Evolutionary conservation across 2,329 filamentous ascomycete genomes (phyloP).

Genomic region (Nemania abortiva): DNA sequence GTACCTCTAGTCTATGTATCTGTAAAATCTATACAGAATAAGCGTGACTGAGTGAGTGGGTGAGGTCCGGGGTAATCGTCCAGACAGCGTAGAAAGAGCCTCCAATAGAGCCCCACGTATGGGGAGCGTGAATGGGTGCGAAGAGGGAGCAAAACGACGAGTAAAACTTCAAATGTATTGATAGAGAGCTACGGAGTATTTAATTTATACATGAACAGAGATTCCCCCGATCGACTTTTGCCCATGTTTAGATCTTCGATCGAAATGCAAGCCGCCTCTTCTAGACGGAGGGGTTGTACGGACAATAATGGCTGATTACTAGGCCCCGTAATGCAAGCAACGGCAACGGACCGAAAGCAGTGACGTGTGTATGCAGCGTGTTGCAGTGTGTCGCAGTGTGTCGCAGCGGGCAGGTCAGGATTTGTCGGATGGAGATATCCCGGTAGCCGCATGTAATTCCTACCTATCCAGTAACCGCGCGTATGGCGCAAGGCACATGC

Average conservation of each 20-base stretch:
- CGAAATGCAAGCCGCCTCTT: constrained; percentile 8
- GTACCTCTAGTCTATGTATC: background rate
- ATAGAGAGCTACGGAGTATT: background rate
- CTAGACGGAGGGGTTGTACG: background rate
- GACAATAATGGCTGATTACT: constrained; percentile 23
- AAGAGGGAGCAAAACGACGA: background rate
- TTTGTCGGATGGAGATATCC: constrained; percentile 32
- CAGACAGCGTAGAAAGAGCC: background rate
- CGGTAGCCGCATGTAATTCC: constrained; percentile 27
- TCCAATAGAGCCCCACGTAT: background rate
- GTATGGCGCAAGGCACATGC: constrained; percentile 1
- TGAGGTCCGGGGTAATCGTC: background rate
- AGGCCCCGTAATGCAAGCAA: constrained; percentile 6
- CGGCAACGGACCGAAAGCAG: constrained; percentile 38
- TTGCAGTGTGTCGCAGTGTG: background rate
- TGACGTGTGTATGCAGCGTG: constrained; percentile 38
- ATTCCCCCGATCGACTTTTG: background rate
- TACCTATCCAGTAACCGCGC: constrained; percentile 2
- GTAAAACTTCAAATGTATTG: background rate
- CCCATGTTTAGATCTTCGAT: background rate
- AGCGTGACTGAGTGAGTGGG: background rate
- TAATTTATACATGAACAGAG: constrained; percentile 13
- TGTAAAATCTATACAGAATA: background rate
- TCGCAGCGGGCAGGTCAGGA: constrained; percentile 22
- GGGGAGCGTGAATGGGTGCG: background rate